These are phyloP conservation scores for Echeveria elegans DNA, from an alignment of 164 flowering plant species.

Conservation along the genomic window DNA sequence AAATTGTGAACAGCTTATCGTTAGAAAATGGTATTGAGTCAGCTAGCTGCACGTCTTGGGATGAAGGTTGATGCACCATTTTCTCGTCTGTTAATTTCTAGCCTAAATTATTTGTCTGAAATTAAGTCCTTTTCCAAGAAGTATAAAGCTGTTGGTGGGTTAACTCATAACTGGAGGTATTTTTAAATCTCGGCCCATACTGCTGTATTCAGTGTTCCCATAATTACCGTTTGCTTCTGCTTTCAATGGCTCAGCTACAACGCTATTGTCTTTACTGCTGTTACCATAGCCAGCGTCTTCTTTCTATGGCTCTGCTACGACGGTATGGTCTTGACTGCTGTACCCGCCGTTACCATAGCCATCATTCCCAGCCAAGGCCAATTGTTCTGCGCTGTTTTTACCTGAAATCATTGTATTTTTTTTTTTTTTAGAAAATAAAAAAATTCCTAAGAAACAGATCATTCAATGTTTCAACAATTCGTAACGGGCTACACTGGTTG, in stretches of 20 bases:
- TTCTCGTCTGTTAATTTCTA: slow-evolving; percentile 19
- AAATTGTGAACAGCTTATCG: slow-evolving; percentile 19
- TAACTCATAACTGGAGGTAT: not conserved
- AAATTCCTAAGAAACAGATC: too few relatives aligned
- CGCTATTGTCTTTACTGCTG: not conserved
- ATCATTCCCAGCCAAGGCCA: not conserved
- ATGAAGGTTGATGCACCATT: slow-evolving; percentile 20
- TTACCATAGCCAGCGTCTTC: not conserved
- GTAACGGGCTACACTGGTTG: too few relatives aligned
- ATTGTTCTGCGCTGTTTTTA: not conserved
- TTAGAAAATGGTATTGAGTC: slow-evolving; percentile 31
- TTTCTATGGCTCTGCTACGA: not conserved
- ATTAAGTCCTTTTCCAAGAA: slow-evolving; percentile 34
- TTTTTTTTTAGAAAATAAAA: too few relatives aligned
- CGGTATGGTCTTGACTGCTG: not conserved
- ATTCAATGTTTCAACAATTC: too few relatives aligned
- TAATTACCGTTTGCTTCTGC: not conserved
- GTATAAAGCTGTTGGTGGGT: slow-evolving; percentile 29
- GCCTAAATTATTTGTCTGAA: slow-evolving; percentile 19
- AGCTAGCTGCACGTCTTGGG: slow-evolving; percentile 25
- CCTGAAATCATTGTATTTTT: not conserved
- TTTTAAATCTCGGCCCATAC: not conserved
- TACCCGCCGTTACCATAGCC: not conserved
- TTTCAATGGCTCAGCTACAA: not conserved
- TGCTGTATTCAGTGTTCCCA: not conserved